Conservation (phyloP, 176 grass and related monocot genomes). For the Hordeum vulgare region DNA sequence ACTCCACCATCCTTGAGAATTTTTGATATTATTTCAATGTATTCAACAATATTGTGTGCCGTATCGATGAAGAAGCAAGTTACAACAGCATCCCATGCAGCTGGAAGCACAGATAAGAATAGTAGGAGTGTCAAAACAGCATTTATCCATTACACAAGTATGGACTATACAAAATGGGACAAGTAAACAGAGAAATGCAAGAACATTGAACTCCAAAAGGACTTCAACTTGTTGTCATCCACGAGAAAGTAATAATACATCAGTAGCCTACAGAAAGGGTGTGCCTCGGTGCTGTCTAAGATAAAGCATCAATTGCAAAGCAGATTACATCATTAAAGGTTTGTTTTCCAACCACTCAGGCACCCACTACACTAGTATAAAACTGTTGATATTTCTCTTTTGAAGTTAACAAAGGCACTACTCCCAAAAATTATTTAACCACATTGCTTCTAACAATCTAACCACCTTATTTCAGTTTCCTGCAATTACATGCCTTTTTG, state of each 20-base stretch:
- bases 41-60: conserved; percentile 97
- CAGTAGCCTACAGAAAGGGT: background rate
- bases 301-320: background rate
- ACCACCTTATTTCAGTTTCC: background rate
- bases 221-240: background rate
- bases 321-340: background rate
- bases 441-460: background rate
- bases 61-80: conserved; percentile 97
- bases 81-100: conserved; percentile 97
- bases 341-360: background rate
- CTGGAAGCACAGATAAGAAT: conserved; percentile 39
- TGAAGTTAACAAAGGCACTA: background rate
- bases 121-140: conserved; percentile 2
- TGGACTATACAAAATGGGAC: conserved; percentile 7
- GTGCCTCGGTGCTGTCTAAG: background rate
- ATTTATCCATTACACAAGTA: conserved; percentile 1
- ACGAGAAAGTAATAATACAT: background rate
- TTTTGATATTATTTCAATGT: conserved; percentile 96
- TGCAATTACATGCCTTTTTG: background rate
- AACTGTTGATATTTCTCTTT: background rate
- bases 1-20: conserved; percentile 89
- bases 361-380: background rate
- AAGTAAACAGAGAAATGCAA: background rate
- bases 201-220: background rate
- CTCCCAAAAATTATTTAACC: background rate